Evolutionary conservation across 352 stramenopile genomes (phyloP).

Genomic region (Globisporangium recalcitrans): DNA sequence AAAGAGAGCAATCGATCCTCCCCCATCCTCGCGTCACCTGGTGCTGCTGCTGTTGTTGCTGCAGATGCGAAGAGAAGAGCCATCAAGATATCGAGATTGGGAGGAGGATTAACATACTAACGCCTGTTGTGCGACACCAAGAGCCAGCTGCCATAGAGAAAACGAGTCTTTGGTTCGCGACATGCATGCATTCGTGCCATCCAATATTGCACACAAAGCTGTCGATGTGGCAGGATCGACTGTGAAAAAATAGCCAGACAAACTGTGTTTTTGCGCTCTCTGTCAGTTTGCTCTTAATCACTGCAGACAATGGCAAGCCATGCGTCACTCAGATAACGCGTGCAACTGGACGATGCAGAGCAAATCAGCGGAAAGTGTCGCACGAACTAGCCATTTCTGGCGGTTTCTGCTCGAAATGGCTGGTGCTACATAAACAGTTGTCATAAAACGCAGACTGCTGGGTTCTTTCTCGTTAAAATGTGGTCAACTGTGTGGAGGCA

Average conservation of each 20-base stretch:
- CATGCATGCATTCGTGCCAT: background rate
- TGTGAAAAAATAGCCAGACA: too few species aligned
- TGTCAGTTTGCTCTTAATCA: too few species aligned
- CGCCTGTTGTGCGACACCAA: background rate
- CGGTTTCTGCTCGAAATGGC: background rate
- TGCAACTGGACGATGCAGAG: background rate
- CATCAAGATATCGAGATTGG: constrained; percentile 1
- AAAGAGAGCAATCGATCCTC: background rate
- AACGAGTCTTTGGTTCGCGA: background rate
- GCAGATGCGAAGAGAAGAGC: constrained; percentile 4
- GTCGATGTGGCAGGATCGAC: too few species aligned
- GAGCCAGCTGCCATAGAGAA: background rate
- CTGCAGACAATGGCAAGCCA: too few species aligned
- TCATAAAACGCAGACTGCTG: background rate
- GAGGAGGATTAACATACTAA: constrained; percentile 1
- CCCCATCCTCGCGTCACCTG: constrained; percentile 4
- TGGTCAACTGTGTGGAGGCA: background rate
- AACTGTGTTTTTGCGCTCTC: too few species aligned
- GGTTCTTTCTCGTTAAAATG: background rate
- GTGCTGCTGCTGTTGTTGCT: too few species aligned
- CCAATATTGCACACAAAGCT: background rate
- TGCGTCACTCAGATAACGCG: background rate
- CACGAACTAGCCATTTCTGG: background rate
- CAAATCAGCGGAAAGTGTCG: background rate
- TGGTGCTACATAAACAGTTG: background rate